A percentile compares a stretch with the other conserved stretches of the same genome.
Conservation (phyloP, 495 filamentous ascomycete species). For the Hyaloscypha bicolor region DNA sequence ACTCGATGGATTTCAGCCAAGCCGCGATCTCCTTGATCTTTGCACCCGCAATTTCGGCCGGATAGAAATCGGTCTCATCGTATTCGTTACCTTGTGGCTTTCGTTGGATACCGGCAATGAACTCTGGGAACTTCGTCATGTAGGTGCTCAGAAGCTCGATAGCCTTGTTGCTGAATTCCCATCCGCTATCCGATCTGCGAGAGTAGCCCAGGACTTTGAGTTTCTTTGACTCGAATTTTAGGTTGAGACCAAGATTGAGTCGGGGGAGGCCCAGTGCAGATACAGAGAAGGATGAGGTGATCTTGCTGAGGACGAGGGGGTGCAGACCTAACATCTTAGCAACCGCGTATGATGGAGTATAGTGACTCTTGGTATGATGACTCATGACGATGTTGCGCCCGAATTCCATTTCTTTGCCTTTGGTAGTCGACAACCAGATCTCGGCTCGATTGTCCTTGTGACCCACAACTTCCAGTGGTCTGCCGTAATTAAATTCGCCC, state of each 20-base stretch:
- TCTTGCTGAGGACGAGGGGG: conserved; percentile 87
- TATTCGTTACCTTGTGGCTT: conserved; percentile 71
- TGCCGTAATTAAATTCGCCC: conserved; percentile 92
- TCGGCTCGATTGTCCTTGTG: conserved; percentile 74
- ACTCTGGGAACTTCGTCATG: conserved; percentile 92
- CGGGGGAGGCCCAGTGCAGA: conserved; percentile 71
- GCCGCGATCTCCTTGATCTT: conserved; percentile 84
- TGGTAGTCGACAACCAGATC: conserved; percentile 70
- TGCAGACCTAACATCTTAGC: conserved; percentile 81
- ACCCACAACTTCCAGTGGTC: conserved; percentile 80
- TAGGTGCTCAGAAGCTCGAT: conserved; percentile 79
- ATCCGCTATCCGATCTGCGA: conserved; percentile 77
- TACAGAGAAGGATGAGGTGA: conserved; percentile 90
- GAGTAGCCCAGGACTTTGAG: conserved; percentile 97
- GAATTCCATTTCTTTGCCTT: conserved; percentile 78
- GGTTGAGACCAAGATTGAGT: conserved; percentile 89
- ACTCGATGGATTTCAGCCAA: conserved; percentile 89
- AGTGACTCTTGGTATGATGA: conserved; percentile 68
- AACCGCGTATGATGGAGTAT: conserved; percentile 84
- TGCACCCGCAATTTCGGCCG: conserved; percentile 60
- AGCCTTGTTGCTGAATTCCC: conserved; percentile 93
- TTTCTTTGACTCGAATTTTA: conserved; percentile 95
- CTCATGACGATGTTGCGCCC: conserved; percentile 67
- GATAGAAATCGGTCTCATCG: conserved; percentile 76
- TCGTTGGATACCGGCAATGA: conserved; percentile 81